phyloP scores from a whole-genome alignment of 306 rosid genomes.

The Cicer pinnatifidum region DNA sequence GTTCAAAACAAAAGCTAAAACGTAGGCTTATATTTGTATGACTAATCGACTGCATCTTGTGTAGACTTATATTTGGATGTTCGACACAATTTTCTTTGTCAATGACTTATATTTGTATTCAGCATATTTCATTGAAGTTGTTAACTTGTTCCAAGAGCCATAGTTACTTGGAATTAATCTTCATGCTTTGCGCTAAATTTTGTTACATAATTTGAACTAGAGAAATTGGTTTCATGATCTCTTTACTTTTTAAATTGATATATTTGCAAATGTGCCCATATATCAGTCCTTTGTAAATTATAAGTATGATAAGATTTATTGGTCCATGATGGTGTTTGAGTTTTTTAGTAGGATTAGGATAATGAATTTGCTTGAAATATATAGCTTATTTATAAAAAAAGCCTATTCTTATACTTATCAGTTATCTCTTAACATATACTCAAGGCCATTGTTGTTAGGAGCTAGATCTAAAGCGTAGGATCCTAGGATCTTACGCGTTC shows the following conservation, averaged over 20 bases:
- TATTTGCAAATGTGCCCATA: neutral
- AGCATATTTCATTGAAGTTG: neutral
- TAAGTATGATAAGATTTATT: neutral
- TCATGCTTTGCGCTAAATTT: conserved; percentile 21
- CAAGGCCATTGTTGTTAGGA: too few relatives aligned
- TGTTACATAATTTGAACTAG: conserved; percentile 1
- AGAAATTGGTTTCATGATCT: conserved; percentile 15
- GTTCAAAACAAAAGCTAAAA: neutral
- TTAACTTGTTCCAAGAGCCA: neutral
- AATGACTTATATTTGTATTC: conserved; percentile 7
- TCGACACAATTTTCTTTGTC: conserved; percentile 1
- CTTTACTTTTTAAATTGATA: neutral
- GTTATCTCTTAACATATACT: neutral
- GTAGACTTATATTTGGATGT: conserved; percentile 16
- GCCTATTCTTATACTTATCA: neutral
- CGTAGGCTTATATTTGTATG: neutral
- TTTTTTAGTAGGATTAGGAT: conserved; percentile 7
- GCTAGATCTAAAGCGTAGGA: too few relatives aligned
- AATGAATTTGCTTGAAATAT: neutral
- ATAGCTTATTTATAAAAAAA: neutral
- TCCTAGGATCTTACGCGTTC: too few relatives aligned
- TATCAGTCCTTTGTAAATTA: conserved; percentile 4
- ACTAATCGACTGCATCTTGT: neutral
- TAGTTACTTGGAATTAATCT: conserved; percentile 17
- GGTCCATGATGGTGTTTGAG: neutral